A percentile compares a stretch with the other conserved stretches of the same genome.
Conservation (phyloP, 2,329 filamentous ascomycete genomes). For the Colletotrichum sp. region DNA sequence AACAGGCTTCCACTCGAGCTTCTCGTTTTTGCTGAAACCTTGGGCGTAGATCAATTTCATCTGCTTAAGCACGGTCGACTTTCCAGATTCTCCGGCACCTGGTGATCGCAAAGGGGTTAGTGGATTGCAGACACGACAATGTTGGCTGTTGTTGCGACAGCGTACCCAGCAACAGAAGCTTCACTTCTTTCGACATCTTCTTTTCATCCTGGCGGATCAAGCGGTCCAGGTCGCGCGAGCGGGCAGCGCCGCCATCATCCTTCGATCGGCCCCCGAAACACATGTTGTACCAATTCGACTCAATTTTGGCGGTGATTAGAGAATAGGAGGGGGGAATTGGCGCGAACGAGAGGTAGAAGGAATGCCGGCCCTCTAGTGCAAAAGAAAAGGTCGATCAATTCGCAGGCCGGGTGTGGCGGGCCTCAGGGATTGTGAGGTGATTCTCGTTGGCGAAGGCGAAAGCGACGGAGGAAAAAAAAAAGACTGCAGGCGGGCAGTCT, state of each 20-base stretch:
- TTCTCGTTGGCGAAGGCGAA: neutral
- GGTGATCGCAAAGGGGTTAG: conserved; percentile 15
- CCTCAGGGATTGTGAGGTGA: neutral
- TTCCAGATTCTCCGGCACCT: conserved; percentile 92
- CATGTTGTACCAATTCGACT: conserved; percentile 47
- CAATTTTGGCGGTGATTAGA: neutral
- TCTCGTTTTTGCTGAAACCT: conserved; percentile 88
- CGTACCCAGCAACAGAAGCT: conserved; percentile 88
- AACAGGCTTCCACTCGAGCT: conserved; percentile 91
- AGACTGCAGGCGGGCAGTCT: neutral
- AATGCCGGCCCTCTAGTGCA: neutral
- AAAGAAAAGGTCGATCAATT: neutral
- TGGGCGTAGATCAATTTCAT: conserved; percentile 98
- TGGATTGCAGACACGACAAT: neutral
- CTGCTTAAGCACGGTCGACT: conserved; percentile 97
- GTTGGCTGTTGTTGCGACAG: conserved; percentile 30
- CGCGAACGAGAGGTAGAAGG: neutral
- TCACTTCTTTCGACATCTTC: conserved; percentile 84
- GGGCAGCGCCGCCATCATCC: conserved; percentile 53
- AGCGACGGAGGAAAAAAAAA: neutral
- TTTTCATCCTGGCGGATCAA: conserved; percentile 87
- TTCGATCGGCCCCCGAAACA: conserved; percentile 67
- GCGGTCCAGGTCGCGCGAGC: conserved; percentile 83
- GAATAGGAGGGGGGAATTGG: neutral
- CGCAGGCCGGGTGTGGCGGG: neutral